Evolutionary conservation across 305 asterid species (phyloP), one percentile per base, ranked within the genome.

Genomic region (Fraxinus greggii): DNA sequence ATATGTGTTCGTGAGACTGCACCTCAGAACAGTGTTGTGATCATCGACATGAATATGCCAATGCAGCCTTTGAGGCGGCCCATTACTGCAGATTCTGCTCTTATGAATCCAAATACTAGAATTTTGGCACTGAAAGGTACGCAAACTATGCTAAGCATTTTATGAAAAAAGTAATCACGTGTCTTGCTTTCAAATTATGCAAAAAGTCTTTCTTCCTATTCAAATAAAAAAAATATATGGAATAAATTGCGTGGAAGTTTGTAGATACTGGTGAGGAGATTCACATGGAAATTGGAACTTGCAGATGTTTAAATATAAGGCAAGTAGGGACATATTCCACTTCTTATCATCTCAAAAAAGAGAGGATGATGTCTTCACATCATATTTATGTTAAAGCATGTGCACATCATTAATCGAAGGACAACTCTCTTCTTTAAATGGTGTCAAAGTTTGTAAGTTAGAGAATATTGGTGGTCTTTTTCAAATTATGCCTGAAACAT

Each of bases 11-110:
- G 99, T 17, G 99, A 97, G 91, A 97, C 99, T 6, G 78, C 98
- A 2, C 98, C 99, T 8, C 98, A 95, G 45, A 97, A 95, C 86
- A 93, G 98, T 74, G 98, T 97, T 76, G 99, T 97, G 72, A 97
- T 97, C 86, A 84, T 97, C 35, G 99, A 97, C 73, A 97, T 92
- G 99, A 95, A 35, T 88, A 93, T 93, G 98, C 99, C 99, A 35
- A 92, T 73, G 86, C 98, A 97, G 88, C 99, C 99, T 29, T 73
- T 97, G 93, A 92, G 99, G 89, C 91, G 99, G 77, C 99, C 99
- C 4, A 92, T 97, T 83, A 97, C 99, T 45, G 99, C 99, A 1
- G 98, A 97, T 86, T 97, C 99, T 2, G 99, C 99, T 15, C 97
- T 97, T 80, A 97, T 97, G 99, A 95, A 97, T 90, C 99, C 99